Evolutionary conservation across 208 protist genomes (phyloP).

Genomic region (Crithidia fasciculata): DNA sequence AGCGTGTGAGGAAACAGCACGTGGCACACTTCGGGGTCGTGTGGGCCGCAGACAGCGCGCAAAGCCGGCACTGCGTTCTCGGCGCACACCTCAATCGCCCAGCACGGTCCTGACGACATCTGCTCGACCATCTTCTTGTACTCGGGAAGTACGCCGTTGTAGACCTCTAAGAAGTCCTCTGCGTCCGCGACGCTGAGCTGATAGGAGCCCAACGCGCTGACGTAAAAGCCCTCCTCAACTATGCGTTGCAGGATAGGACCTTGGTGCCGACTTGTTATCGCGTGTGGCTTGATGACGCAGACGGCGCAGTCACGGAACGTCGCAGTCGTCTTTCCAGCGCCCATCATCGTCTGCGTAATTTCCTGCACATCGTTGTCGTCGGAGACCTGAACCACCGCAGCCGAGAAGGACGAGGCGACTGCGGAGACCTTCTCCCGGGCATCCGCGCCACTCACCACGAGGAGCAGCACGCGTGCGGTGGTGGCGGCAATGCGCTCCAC

Average conservation of each 20-base stretch:
- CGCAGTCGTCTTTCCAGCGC: conserved; percentile 80
- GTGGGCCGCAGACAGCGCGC: conserved; percentile 89
- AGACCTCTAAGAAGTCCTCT: conserved; percentile 97
- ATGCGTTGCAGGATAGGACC: conserved; percentile 92
- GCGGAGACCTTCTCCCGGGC: conserved; percentile 54
- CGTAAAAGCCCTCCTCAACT: conserved; percentile 92
- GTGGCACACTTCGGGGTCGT: conserved; percentile 92
- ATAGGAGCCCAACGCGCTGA: conserved; percentile 93
- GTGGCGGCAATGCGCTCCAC: conserved; percentile 36
- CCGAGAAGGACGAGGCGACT: conserved; percentile 38
- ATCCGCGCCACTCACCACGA: conserved; percentile 65
- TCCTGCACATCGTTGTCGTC: conserved; percentile 42
- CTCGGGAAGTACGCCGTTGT: conserved; percentile 95
- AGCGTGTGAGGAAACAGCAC: conserved; percentile 93
- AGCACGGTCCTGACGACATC: conserved; percentile 87
- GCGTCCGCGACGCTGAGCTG: conserved; percentile 88
- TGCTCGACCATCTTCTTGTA: conserved; percentile 93
- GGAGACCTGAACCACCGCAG: conserved; percentile 45
- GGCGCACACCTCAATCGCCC: conserved; percentile 89
- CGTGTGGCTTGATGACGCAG: conserved; percentile 96
- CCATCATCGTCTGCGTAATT: conserved; percentile 42
- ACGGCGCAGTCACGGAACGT: conserved; percentile 90
- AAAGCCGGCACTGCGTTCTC: conserved; percentile 86
- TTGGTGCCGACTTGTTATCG: conserved; percentile 87
- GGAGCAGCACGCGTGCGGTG: conserved; percentile 50